Percentiles rank a stretch among this genome's conserved stretches.
phyloP scores from a whole-genome alignment of 2,329 filamentous ascomycete genomes.

The Nothopassalora personata region DNA sequence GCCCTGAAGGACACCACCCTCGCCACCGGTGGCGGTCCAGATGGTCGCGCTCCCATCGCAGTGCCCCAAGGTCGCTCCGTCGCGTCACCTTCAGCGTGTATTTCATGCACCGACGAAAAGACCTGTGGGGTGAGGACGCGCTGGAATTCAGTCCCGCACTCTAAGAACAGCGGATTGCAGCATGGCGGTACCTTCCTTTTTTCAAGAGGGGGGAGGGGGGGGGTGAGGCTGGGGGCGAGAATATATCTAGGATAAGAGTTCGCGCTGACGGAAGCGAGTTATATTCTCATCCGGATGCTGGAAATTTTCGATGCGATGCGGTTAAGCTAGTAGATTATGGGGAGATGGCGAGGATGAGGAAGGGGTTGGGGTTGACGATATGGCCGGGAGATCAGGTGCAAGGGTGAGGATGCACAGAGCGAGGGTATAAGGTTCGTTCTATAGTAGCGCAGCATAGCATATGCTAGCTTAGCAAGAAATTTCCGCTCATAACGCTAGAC shows the following conservation, averaged over 20 bases:
- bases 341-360: conserved; percentile 27
- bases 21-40: conserved; percentile 46
- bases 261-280: conserved; percentile 69
- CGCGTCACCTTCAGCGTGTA: conserved; percentile 42
- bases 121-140: conserved; percentile 47
- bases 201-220: conserved; percentile 31
- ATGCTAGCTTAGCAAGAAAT: background rate
- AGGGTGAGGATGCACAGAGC: conserved; percentile 20
- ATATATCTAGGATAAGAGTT: conserved; percentile 57
- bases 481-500: background rate
- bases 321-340: conserved; percentile 26
- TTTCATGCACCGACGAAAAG: conserved; percentile 47
- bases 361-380: conserved; percentile 26
- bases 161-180: conserved; percentile 33
- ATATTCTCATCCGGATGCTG: conserved; percentile 65
- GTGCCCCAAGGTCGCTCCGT: conserved; percentile 45
- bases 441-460: background rate
- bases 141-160: conserved; percentile 46
- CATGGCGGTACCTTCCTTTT: conserved; percentile 36
- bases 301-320: conserved; percentile 60
- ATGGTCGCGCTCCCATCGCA: conserved; percentile 46
- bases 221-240: no score
- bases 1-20: conserved; percentile 48
- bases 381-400: conserved; percentile 22
- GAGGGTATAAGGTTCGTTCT: background rate